Evolutionary conservation across 352 stramenopile species (phyloP).

Genomic region (Phytophthora quininea): DNA sequence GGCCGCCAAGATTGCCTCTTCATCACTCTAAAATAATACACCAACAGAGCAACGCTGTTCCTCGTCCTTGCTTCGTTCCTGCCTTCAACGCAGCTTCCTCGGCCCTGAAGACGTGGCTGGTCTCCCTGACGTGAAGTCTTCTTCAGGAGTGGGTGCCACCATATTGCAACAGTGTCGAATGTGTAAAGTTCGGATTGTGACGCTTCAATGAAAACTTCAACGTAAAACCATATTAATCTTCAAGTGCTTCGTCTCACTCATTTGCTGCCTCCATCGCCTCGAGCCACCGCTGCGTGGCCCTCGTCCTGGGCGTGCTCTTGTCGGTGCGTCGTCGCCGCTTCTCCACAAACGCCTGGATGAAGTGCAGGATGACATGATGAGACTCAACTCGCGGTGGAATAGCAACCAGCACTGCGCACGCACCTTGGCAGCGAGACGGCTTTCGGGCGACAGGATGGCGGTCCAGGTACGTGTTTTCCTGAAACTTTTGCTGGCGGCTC

Average conservation of each 20-base stretch:
- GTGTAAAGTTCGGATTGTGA: not conserved
- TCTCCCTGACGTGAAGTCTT: too few species aligned
- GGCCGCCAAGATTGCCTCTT: too few species aligned
- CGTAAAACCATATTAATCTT: slow-evolving; percentile 13
- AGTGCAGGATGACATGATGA: not conserved
- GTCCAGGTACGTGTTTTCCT: slow-evolving; percentile 16
- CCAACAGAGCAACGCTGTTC: too few species aligned
- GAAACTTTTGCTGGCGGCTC: slow-evolving; percentile 8
- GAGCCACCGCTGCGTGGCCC: slow-evolving; percentile 71
- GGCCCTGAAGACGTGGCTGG: too few species aligned
- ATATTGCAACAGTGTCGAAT: too few species aligned
- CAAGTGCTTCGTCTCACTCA: not conserved
- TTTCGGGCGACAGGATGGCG: slow-evolving; percentile 55
- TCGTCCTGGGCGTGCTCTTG: slow-evolving; percentile 61
- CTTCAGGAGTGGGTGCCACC: too few species aligned
- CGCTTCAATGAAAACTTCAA: not conserved
- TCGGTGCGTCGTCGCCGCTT: slow-evolving; percentile 57
- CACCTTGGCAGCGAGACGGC: slow-evolving; percentile 57
- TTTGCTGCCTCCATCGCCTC: slow-evolving; percentile 44
- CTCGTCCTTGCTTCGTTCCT: too few species aligned
- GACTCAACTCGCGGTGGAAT: not conserved
- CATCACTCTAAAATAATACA: too few species aligned
- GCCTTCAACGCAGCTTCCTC: too few species aligned
- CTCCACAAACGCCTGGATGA: slow-evolving; percentile 61
- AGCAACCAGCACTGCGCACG: not conserved